These are phyloP conservation scores for Psilocybe sp. DNA, from an alignment of 768 basidiomycete species.

Conservation along the genomic window DNA sequence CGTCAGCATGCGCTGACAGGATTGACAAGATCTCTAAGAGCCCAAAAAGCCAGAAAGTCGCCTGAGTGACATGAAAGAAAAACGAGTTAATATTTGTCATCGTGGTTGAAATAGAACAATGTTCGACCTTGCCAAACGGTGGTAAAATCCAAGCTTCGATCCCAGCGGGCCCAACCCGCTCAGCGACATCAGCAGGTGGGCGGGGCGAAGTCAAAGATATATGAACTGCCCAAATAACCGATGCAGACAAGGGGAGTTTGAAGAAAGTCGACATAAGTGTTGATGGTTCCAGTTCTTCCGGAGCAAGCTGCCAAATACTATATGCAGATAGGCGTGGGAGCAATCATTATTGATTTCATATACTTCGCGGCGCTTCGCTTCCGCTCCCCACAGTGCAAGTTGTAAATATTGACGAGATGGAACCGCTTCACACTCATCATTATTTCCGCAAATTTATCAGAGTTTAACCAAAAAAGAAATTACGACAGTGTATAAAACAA, in stretches of 20 bases:
- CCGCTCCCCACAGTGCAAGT: too few relatives aligned
- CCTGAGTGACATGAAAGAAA: slow-evolving; percentile 6
- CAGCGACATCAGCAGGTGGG: slow-evolving; percentile 17
- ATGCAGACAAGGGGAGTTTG: slow-evolving; percentile 21
- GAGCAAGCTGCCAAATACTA: too few relatives aligned
- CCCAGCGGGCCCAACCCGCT: slow-evolving; percentile 20
- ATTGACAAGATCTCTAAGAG: slow-evolving; percentile 14
- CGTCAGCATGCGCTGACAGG: not conserved
- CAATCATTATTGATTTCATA: too few relatives aligned
- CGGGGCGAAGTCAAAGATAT: slow-evolving; percentile 24
- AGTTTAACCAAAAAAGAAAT: too few relatives aligned
- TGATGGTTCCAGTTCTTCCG: too few relatives aligned
- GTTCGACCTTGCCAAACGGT: slow-evolving; percentile 18
- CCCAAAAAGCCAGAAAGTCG: slow-evolving; percentile 14
- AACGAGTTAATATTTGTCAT: not conserved
- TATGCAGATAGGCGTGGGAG: too few relatives aligned
- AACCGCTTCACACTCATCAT: too few relatives aligned
- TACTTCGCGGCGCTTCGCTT: too few relatives aligned
- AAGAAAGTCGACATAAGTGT: slow-evolving; percentile 15
- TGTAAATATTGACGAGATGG: too few relatives aligned
- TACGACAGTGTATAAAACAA: too few relatives aligned
- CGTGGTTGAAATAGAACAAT: not conserved
- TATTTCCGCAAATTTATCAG: too few relatives aligned
- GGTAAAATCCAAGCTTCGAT: slow-evolving; percentile 17
- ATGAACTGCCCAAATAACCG: slow-evolving; percentile 24